Evolutionary conservation across 176 grass and related monocot species (phyloP).

Genomic region (Oryza coarctata): DNA sequence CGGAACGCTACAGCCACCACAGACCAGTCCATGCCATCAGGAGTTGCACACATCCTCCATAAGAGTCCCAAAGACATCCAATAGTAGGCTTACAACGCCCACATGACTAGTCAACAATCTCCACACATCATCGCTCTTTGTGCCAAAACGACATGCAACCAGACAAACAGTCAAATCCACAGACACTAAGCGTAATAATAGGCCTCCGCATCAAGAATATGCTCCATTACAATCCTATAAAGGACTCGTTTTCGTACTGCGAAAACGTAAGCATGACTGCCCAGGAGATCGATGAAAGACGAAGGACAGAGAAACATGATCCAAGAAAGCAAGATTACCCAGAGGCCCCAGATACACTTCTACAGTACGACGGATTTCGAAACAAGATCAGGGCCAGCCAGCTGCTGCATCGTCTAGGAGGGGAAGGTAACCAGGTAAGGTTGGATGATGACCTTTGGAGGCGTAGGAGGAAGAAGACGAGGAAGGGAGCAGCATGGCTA

Average conservation of each 20-base stretch:
- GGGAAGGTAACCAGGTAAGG: background rate
- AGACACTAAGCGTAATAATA: background rate
- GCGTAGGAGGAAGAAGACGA: slow-evolving; percentile 39
- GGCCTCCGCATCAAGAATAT: slow-evolving; percentile 23
- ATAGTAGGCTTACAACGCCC: background rate
- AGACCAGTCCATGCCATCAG: background rate
- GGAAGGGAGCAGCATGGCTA: slow-evolving; percentile 46
- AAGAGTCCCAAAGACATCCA: slow-evolving; percentile 14
- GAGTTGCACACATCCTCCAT: background rate
- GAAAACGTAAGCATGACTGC: background rate
- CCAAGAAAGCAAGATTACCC: slow-evolving; percentile 21
- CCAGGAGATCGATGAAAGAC: background rate
- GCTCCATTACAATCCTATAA: background rate
- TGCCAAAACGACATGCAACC: slow-evolving; percentile 17
- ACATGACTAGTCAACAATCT: slow-evolving; percentile 22
- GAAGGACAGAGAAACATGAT: background rate
- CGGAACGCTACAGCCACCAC: background rate
- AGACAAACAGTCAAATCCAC: slow-evolving; percentile 2
- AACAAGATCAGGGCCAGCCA: background rate
- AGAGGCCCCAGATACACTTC: background rate
- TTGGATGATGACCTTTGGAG: slow-evolving; percentile 36
- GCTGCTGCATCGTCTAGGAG: background rate
- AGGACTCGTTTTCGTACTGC: background rate
- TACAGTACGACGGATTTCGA: background rate
- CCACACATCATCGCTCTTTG: background rate